phyloP scores from a whole-genome alignment of 2,329 filamentous ascomycete species.

The Fusarium nygamai region DNA sequence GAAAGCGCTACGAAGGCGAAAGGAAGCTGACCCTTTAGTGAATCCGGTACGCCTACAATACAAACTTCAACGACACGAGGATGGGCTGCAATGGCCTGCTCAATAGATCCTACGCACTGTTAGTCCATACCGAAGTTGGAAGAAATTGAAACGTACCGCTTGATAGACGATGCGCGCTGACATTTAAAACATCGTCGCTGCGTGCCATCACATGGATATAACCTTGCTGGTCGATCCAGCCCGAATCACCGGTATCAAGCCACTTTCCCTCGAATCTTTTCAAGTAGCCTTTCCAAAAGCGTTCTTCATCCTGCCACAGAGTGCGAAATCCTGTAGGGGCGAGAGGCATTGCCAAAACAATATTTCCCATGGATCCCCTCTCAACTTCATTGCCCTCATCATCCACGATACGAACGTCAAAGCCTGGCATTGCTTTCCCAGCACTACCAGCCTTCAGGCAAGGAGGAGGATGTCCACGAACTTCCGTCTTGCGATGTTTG shows the following conservation, averaged over 20 bases:
- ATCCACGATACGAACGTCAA: slow-evolving; percentile 86
- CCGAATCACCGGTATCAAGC: slow-evolving; percentile 92
- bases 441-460: slow-evolving; percentile 84
- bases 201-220: slow-evolving; percentile 73
- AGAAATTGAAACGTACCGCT: slow-evolving; percentile 68
- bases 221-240: slow-evolving; percentile 81
- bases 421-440: slow-evolving; percentile 91
- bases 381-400: slow-evolving; percentile 78
- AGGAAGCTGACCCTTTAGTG: slow-evolving; percentile 88
- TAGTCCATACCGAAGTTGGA: neutral
- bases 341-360: slow-evolving; percentile 83
- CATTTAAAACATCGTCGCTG: slow-evolving; percentile 90
- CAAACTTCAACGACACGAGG: slow-evolving; percentile 83
- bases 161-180: slow-evolving; percentile 91
- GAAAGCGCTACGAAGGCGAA: slow-evolving; percentile 82
- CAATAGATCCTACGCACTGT: slow-evolving; percentile 73
- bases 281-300: slow-evolving; percentile 87
- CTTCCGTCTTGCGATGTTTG: slow-evolving; percentile 58
- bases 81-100: slow-evolving; percentile 89
- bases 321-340: slow-evolving; percentile 88
- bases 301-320: slow-evolving; percentile 84
- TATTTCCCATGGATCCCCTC: slow-evolving; percentile 87
- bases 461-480: slow-evolving; percentile 55
- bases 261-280: slow-evolving; percentile 83
- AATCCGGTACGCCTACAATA: slow-evolving; percentile 86